These are phyloP conservation scores for Zygosaccharomyces siamensis DNA, from an alignment of 805 yeast genomes.

Conservation along the genomic window DNA sequence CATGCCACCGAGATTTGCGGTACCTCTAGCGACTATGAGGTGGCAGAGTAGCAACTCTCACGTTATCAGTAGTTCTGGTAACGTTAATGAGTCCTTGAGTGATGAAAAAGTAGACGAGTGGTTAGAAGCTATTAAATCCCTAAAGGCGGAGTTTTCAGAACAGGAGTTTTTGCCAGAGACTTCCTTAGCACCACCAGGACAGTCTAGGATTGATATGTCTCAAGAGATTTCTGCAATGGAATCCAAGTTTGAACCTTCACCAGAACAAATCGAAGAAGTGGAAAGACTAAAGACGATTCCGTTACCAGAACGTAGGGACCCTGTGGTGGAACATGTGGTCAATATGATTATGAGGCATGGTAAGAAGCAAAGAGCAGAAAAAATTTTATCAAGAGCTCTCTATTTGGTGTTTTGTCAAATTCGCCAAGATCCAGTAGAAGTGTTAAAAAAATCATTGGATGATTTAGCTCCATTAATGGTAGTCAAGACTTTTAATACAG, in stretches of 20 bases:
- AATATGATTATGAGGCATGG: constrained; percentile 93
- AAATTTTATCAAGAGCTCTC: constrained; percentile 66
- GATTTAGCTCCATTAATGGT: constrained; percentile 79
- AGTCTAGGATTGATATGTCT: constrained; percentile 33
- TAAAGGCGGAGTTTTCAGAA: constrained; percentile 38
- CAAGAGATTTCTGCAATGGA: constrained; percentile 24
- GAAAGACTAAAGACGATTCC: constrained; percentile 45
- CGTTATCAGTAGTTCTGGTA: background rate
- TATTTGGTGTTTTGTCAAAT: constrained; percentile 57
- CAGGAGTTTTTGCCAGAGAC: constrained; percentile 38
- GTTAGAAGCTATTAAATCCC: constrained; percentile 39
- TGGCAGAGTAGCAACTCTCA: constrained; percentile 6
- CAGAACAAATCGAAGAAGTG: constrained; percentile 57
- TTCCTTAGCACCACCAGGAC: constrained; percentile 41
- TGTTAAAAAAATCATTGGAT: constrained; percentile 71
- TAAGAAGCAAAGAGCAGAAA: constrained; percentile 74
- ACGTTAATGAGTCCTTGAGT: constrained; percentile 4
- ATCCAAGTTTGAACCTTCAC: constrained; percentile 50
- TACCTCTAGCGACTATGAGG: constrained; percentile 3
- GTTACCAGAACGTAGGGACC: constrained; percentile 61
- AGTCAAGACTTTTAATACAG: constrained; percentile 71
- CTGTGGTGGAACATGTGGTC: constrained; percentile 70
- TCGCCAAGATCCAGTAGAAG: constrained; percentile 73
- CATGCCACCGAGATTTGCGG: constrained; percentile 1
- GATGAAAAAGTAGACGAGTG: constrained; percentile 39